Evolutionary conservation across 2,329 filamentous ascomycete species (phyloP).

Genomic region (Trichoderma asperellum): DNA sequence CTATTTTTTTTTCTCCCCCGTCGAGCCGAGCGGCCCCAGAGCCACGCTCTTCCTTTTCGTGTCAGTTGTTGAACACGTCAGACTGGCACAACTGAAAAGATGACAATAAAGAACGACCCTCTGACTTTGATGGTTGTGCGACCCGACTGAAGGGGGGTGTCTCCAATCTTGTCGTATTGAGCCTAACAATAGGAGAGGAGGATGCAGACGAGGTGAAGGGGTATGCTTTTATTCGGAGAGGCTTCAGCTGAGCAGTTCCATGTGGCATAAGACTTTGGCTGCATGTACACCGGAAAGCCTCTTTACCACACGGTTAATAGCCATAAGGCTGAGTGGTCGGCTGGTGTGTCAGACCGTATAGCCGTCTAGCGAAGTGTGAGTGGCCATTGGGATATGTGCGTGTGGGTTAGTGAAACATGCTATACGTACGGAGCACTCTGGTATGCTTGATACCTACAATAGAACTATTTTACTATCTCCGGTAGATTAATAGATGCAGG

Average conservation of each 20-base stretch:
- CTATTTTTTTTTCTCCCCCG: not conserved
- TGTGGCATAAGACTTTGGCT: conserved; percentile 2
- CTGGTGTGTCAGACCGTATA: not conserved
- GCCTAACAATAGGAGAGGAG: conserved; percentile 9
- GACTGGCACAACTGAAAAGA: not conserved
- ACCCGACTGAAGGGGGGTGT: not conserved
- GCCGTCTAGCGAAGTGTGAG: not conserved
- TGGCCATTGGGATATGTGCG: not conserved
- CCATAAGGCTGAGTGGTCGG: conserved; percentile 19
- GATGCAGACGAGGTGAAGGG: conserved; percentile 11
- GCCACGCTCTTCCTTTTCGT: not conserved
- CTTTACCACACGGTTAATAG: not conserved
- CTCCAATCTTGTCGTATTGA: conserved; percentile 13
- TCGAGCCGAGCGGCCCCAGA: not conserved
- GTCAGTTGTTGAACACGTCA: conserved; percentile 8
- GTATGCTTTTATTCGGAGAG: not conserved
- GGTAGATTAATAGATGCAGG: not conserved
- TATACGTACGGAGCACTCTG: not conserved
- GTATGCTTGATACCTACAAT: not conserved
- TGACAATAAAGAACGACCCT: not conserved
- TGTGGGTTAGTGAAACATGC: not conserved
- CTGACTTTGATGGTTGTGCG: not conserved
- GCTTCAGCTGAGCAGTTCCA: not conserved
- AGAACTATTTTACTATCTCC: not conserved
- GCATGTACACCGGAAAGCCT: not conserved